Evolutionary conservation across 2,329 filamentous ascomycete genomes (phyloP), one percentile per base, ranked within the genome.

Genomic region (Fusarium luffae): DNA sequence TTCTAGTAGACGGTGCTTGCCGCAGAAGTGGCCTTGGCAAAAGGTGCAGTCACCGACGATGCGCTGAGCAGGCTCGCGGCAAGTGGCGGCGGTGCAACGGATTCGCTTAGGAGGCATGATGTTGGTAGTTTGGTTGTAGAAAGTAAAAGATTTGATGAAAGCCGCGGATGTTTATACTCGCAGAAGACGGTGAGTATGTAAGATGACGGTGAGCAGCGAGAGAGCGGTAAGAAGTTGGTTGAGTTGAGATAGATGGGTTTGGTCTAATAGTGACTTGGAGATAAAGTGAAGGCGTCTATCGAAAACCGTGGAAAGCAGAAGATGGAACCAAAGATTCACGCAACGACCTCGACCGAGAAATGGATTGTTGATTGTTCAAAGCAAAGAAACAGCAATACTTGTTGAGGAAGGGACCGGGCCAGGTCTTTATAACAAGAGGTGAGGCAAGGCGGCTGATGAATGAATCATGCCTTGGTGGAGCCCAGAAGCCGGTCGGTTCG

Each of bases 31-130:
- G 47, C 94, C 94, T 59, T 91, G 86, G 85, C 96, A 99, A 85
- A 98, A 98, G 66, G 90, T 91, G 83, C 96, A 99, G 84, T 98
- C 95, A 57, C 96, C 96, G 63, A 98, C 93, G 77, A 99, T 98
- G 71, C 93, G 91, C 81, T 98, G 94, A 18, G 94, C 94, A 30
- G 88, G 88, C 75, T 93, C 90, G 79, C 90, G 93, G 89, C 96
- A 98, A 74, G 94, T 90, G 82, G 95, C 94, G 84, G 93, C 94
- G 71, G 87, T 91, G 86, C 96, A 98, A 75, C 92, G 90, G 74
- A 92, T 89, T 86, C 92, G 93, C 84, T 91, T 93, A 68, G 90
- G 86, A 69, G 90, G 88, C 88, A 90, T 90, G 72, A 56, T 82
- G 77, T 70, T 47, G 59, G 63, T 59, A 21, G 54, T 59, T 49